Percentiles rank a stretch among this genome's conserved stretches.
Evolutionary conservation across 495 filamentous ascomycete species (phyloP).

Genomic region (Penicillium atrosanguineum): DNA sequence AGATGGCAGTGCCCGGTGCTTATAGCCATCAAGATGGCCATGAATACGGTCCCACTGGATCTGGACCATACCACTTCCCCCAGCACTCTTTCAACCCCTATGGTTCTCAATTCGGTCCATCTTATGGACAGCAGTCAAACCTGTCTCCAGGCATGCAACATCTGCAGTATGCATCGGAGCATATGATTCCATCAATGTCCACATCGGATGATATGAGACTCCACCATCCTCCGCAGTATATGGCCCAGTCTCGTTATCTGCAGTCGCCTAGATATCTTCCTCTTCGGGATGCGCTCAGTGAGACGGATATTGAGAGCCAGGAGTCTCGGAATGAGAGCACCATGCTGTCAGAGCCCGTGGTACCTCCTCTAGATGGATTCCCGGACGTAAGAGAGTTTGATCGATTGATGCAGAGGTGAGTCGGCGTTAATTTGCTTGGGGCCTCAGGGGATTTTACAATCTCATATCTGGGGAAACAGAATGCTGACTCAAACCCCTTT

Average conservation of each 20-base stretch:
- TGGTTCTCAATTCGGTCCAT: conserved; percentile 31
- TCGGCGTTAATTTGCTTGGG: neutral
- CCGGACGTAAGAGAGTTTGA: conserved; percentile 54
- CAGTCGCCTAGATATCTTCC: conserved; percentile 37
- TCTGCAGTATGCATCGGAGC: conserved; percentile 34
- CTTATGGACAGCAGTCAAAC: conserved; percentile 33
- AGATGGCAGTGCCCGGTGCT: conserved; percentile 31
- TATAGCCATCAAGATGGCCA: conserved; percentile 34
- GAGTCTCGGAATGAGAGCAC: conserved; percentile 42
- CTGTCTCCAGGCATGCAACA: conserved; percentile 30
- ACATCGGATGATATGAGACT: conserved; percentile 30
- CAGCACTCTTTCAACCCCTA: conserved; percentile 39
- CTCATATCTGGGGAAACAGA: neutral
- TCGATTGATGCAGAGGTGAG: conserved; percentile 52
- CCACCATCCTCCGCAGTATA: conserved; percentile 35
- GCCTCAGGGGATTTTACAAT: neutral
- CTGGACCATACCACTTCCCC: conserved; percentile 34
- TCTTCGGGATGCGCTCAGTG: conserved; percentile 32
- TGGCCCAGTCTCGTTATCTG: conserved; percentile 36
- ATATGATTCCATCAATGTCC: conserved; percentile 34
- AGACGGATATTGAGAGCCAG: conserved; percentile 45
- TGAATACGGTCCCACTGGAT: conserved; percentile 33
- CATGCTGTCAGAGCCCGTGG: conserved; percentile 44
- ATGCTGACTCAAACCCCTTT: neutral
- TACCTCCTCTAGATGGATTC: conserved; percentile 49